Evolutionary conservation across 140 eudicot species (phyloP).

Genomic region (Eryngium alpinum): DNA sequence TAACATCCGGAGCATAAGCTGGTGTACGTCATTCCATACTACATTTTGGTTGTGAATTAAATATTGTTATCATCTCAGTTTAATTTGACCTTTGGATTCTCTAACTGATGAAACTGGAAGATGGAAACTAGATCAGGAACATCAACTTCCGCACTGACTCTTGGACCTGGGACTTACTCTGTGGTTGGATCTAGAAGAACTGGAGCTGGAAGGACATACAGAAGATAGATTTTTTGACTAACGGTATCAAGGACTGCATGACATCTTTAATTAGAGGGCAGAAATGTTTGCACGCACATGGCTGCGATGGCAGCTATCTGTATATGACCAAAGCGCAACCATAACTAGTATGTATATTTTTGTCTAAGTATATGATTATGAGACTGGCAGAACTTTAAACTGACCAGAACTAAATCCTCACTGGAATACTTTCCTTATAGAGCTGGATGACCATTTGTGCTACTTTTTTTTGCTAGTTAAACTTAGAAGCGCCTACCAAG

Average conservation of each 20-base stretch:
- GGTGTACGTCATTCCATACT: not conserved
- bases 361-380: not conserved
- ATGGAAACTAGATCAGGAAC: not conserved
- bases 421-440: constrained; percentile 55
- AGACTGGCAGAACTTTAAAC: not conserved
- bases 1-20: not conserved
- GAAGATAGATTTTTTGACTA: constrained; percentile 56
- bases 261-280: constrained; percentile 93
- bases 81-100: not conserved
- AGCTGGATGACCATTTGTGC: constrained; percentile 77
- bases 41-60: not conserved
- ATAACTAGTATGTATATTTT: not conserved
- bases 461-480: constrained; percentile 69
- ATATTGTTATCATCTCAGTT: not conserved
- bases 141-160: constrained; percentile 9
- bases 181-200: constrained; percentile 50
- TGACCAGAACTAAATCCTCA: constrained; percentile 85
- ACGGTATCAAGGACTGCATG: constrained; percentile 78
- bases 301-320: constrained; percentile 96
- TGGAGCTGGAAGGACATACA: constrained; percentile 33
- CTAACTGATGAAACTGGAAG: not conserved
- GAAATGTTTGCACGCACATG: constrained; percentile 82
- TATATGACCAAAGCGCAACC: not conserved
- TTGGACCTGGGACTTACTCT: constrained; percentile 55
- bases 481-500: constrained; percentile 79